Evolutionary conservation across 2,329 filamentous ascomycete species (phyloP).

Genomic region (Sporothrix humicola): DNA sequence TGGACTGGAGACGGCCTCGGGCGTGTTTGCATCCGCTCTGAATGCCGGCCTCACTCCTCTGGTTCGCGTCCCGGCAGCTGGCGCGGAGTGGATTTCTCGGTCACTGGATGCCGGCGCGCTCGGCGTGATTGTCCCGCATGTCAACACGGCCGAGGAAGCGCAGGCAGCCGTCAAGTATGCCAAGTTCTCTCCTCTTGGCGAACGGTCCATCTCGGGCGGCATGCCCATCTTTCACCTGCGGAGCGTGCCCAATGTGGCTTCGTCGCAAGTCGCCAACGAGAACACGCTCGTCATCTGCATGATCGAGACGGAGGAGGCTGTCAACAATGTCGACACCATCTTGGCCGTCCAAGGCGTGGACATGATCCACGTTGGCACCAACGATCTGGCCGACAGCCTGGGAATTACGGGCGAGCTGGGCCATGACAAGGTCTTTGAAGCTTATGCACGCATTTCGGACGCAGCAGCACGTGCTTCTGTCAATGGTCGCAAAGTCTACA

Average conservation of each 20-base stretch:
- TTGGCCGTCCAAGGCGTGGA: constrained; percentile 15
- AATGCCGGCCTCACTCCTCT: constrained; percentile 18
- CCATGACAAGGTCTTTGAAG: constrained; percentile 23
- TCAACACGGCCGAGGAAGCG: constrained; percentile 20
- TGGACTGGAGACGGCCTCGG: constrained; percentile 18
- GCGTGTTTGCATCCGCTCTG: not conserved
- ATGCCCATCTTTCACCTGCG: constrained; percentile 18
- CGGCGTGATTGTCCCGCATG: constrained; percentile 21
- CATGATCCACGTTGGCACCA: constrained; percentile 18
- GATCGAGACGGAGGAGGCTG: constrained; percentile 17
- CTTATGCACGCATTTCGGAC: constrained; percentile 10
- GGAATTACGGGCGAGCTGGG: constrained; percentile 22
- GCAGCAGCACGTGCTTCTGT: constrained; percentile 15
- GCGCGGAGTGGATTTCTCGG: constrained; percentile 20
- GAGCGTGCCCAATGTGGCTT: constrained; percentile 11
- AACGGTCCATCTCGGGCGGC: constrained; percentile 16
- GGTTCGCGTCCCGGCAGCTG: not conserved
- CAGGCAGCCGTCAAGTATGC: constrained; percentile 7
- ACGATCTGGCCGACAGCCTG: constrained; percentile 20
- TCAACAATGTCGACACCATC: constrained; percentile 8
- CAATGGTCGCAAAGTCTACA: constrained; percentile 24
- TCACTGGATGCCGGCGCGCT: constrained; percentile 20
- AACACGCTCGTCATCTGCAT: constrained; percentile 16
- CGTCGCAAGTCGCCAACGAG: constrained; percentile 7
- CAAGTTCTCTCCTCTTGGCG: constrained; percentile 13